phyloP scores from a whole-genome alignment of 2,329 filamentous ascomycete species.

The Coniochaeta ligniaria region DNA sequence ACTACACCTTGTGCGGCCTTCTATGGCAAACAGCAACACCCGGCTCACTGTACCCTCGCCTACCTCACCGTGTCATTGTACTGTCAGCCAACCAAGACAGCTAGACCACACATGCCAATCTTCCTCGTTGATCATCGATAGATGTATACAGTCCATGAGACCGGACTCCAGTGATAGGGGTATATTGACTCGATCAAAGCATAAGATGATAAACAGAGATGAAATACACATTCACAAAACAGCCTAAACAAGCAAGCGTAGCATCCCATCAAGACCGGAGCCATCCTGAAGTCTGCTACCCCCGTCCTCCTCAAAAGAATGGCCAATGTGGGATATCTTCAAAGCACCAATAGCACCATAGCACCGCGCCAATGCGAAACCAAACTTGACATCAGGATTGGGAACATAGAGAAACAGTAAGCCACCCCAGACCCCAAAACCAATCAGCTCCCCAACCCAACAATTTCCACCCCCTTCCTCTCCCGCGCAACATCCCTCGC shows the following conservation, averaged over 20 bases:
- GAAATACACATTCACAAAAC: too few species aligned
- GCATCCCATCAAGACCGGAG: background rate
- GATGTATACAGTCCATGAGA: too few species aligned
- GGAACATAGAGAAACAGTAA: background rate
- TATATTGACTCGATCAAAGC: too few species aligned
- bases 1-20: too few species aligned
- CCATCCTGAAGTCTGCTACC: background rate
- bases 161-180: too few species aligned
- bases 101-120: too few species aligned
- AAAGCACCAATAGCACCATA: background rate
- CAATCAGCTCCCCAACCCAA: background rate
- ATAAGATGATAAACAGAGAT: too few species aligned
- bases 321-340: background rate
- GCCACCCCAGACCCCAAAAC: background rate
- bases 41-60: too few species aligned
- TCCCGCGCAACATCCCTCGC: slow-evolving; percentile 39
- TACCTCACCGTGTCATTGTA: too few species aligned
- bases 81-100: too few species aligned
- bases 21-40: too few species aligned
- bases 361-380: background rate
- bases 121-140: too few species aligned
- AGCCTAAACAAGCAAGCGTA: background rate
- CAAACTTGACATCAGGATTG: background rate
- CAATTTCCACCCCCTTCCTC: slow-evolving; percentile 24
- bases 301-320: background rate